Conservation (phyloP, 495 filamentous ascomycete genomes). For the Penicillium daleae region DNA sequence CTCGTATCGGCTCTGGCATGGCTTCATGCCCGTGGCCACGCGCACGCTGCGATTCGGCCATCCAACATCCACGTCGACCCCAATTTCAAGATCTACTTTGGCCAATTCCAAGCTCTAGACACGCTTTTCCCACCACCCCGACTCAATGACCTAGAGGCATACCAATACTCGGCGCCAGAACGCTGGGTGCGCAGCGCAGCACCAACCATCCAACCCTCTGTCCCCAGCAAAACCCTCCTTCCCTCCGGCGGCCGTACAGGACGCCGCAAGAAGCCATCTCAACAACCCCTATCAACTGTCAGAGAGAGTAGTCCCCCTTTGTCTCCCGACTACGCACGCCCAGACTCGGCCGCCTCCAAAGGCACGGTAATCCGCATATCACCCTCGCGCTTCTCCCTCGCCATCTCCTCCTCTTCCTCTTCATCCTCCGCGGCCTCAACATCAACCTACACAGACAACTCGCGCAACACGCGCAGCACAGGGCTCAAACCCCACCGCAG, state of each 20-base stretch:
- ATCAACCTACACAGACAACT: conserved; percentile 13
- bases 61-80: conserved; percentile 78
- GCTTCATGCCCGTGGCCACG: conserved; percentile 71
- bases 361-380: conserved; percentile 49
- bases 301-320: conserved; percentile 27
- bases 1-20: conserved; percentile 76
- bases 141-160: conserved; percentile 74
- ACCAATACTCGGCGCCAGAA: conserved; percentile 89
- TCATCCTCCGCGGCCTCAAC: conserved; percentile 25
- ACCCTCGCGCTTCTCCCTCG: conserved; percentile 41
- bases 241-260: conserved; percentile 55
- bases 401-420: conserved; percentile 43
- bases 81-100: conserved; percentile 71
- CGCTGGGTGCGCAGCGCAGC: conserved; percentile 57
- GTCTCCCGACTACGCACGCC: conserved; percentile 30
- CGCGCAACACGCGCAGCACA: neutral
- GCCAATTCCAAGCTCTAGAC: conserved; percentile 70
- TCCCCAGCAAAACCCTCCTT: conserved; percentile 28
- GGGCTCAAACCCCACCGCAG: conserved; percentile 8
- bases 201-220: conserved; percentile 10
- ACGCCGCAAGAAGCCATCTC: conserved; percentile 33
- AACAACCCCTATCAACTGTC: conserved; percentile 27
- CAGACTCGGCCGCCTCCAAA: conserved; percentile 43
- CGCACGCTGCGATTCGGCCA: conserved; percentile 81
- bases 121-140: conserved; percentile 54